Conservation (phyloP, 2,329 filamentous ascomycete genomes). For the Albifimbria verrucaria region DNA sequence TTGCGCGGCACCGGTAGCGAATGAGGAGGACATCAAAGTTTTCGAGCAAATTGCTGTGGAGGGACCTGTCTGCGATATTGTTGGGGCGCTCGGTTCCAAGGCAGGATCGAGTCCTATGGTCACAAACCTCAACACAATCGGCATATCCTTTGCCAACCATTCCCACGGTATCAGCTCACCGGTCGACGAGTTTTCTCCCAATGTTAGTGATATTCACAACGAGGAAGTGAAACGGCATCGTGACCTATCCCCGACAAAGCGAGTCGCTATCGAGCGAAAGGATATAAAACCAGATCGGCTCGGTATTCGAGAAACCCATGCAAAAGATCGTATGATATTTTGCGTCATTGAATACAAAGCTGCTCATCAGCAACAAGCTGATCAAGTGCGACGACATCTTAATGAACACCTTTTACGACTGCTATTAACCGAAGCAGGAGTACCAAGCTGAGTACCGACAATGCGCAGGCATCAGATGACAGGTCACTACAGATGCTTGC, state of each 20-base stretch:
- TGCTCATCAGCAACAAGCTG: conserved; percentile 8
- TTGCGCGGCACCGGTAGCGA: not conserved
- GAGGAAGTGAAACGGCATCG: not conserved
- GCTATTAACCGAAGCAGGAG: conserved; percentile 8
- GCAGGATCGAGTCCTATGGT: not conserved
- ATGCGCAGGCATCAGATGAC: not conserved
- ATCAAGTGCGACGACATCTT: conserved; percentile 1
- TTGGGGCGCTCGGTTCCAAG: not conserved
- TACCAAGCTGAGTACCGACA: conserved; percentile 4
- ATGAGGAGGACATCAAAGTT: not conserved
- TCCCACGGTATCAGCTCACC: not conserved
- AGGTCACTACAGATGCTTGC: conserved; percentile 9
- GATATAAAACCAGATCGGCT: not conserved
- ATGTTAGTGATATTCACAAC: not conserved
- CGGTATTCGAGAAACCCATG: not conserved
- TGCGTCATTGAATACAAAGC: conserved; percentile 7
- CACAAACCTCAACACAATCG: not conserved
- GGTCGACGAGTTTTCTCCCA: not conserved
- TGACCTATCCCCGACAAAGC: not conserved
- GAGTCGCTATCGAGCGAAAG: not conserved
- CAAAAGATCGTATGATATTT: not conserved
- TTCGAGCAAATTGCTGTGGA: not conserved
- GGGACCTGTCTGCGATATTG: not conserved
- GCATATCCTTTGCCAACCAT: not conserved
- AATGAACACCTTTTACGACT: conserved; percentile 11